Percentiles rank a stretch among this genome's conserved stretches.
Evolutionary conservation across 495 filamentous ascomycete species (phyloP).

Genomic region (Haplographium delicatum): DNA sequence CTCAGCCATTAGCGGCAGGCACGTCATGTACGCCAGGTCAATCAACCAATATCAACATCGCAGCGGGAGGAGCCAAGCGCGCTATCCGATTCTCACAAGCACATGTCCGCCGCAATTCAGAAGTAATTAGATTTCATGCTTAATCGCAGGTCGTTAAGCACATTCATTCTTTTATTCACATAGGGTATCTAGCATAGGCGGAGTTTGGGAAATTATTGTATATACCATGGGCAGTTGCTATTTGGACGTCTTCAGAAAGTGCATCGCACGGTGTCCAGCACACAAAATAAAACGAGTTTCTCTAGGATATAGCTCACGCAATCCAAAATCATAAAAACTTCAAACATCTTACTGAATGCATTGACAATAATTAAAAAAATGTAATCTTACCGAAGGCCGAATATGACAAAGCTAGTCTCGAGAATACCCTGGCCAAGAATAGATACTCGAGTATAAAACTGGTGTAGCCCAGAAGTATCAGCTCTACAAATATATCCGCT

Average conservation of each 20-base stretch:
- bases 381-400: too few relatives aligned
- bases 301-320: too few relatives aligned
- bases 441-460: conserved; percentile 53
- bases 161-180: conserved; percentile 10
- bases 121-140: background rate
- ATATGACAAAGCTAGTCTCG: conserved; percentile 53
- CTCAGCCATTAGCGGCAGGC: conserved; percentile 50
- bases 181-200: conserved; percentile 3
- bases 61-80: conserved; percentile 18
- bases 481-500: conserved; percentile 55
- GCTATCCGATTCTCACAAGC: conserved; percentile 21
- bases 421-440: conserved; percentile 46
- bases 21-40: conserved; percentile 53
- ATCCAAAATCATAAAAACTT: too few relatives aligned
- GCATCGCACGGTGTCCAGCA: too few relatives aligned
- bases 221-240: too few relatives aligned
- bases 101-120: conserved; percentile 21
- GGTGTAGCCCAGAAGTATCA: conserved; percentile 52
- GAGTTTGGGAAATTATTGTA: conserved; percentile 21
- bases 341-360: too few relatives aligned
- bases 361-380: too few relatives aligned
- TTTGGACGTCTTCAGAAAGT: too few relatives aligned
- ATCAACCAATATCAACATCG: conserved; percentile 37
- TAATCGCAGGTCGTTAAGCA: conserved; percentile 14
- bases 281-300: too few relatives aligned